Evolutionary conservation across 495 filamentous ascomycete species (phyloP).

Genomic region (Talaromyces ruber): DNA sequence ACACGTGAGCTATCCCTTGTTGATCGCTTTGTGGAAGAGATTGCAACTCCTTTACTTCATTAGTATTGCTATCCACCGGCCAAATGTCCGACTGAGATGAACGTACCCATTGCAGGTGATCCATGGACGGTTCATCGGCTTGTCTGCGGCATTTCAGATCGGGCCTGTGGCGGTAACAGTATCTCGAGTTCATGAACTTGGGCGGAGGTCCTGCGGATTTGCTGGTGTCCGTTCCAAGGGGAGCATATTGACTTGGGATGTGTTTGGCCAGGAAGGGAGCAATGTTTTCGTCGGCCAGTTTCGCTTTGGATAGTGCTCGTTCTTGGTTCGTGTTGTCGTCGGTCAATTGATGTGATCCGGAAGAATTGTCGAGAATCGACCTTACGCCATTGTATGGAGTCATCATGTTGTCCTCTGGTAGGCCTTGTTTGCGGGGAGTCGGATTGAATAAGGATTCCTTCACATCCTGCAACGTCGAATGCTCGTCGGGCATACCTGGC

Average conservation of each 20-base stretch:
- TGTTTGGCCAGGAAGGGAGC: constrained; percentile 80
- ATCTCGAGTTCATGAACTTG: constrained; percentile 64
- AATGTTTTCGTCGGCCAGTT: constrained; percentile 47
- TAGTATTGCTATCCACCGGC: constrained; percentile 4
- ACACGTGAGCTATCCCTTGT: constrained; percentile 88
- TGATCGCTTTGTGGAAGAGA: constrained; percentile 73
- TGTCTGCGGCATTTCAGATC: constrained; percentile 90
- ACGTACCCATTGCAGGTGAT: constrained; percentile 76
- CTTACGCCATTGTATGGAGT: constrained; percentile 1
- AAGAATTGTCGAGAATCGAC: constrained; percentile 3
- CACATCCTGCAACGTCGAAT: not conserved
- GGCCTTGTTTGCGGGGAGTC: constrained; percentile 6
- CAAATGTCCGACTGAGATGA: constrained; percentile 4
- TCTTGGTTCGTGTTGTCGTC: constrained; percentile 5
- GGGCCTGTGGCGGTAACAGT: constrained; percentile 91
- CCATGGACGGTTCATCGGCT: constrained; percentile 92
- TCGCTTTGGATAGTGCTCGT: constrained; percentile 19
- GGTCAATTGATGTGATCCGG: not conserved
- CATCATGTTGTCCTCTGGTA: constrained; percentile 2
- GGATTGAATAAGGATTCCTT: not conserved
- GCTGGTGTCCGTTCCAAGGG: constrained; percentile 39
- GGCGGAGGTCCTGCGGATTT: constrained; percentile 19
- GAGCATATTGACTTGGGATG: constrained; percentile 76
- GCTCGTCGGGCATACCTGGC: not conserved
- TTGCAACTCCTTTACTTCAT: constrained; percentile 59